Evolutionary conservation across 1,284 basidiomycete genomes (phyloP).

Genomic region (Taiwanofungus camphoratus): DNA sequence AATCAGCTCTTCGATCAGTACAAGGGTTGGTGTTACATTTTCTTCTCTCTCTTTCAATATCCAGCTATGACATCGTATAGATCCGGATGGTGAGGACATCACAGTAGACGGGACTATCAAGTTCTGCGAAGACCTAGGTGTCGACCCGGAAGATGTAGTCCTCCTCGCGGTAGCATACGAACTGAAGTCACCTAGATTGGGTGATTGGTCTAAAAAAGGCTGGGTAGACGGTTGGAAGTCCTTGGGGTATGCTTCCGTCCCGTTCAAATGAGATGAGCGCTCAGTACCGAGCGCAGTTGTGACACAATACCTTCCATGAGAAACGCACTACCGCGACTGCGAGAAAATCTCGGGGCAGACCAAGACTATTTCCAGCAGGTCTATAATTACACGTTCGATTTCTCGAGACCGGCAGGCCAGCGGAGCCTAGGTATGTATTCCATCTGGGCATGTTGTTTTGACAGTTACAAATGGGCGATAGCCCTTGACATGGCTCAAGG

Average conservation of each 20-base stretch:
- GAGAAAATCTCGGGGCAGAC: constrained; percentile 62
- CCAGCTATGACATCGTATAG: constrained; percentile 28
- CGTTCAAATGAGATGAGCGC: no score
- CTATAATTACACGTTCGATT: constrained; percentile 86
- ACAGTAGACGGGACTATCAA: constrained; percentile 70
- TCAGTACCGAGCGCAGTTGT: constrained; percentile 40
- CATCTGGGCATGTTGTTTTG: neutral
- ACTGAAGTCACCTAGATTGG: constrained; percentile 67
- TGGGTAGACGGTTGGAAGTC: constrained; percentile 82
- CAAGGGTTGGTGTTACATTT: constrained; percentile 50
- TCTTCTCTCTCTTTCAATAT: neutral
- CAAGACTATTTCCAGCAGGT: constrained; percentile 79
- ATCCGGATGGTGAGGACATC: constrained; percentile 55
- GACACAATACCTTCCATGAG: constrained; percentile 73
- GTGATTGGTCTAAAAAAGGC: constrained; percentile 69
- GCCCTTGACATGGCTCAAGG: constrained; percentile 71
- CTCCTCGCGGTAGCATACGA: constrained; percentile 74
- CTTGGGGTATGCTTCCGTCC: constrained; percentile 46
- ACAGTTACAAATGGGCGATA: constrained; percentile 22
- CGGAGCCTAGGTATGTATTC: constrained; percentile 51
- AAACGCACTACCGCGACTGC: constrained; percentile 49
- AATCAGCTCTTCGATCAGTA: constrained; percentile 70
- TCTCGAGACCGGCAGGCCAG: constrained; percentile 75
- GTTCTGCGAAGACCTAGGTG: constrained; percentile 61
- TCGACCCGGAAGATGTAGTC: constrained; percentile 73